A percentile compares a stretch with the other conserved stretches of the same genome.
Evolutionary conservation across 371 early-diverging fungal genomes (phyloP).

Genomic region (Mucor irregularis): DNA sequence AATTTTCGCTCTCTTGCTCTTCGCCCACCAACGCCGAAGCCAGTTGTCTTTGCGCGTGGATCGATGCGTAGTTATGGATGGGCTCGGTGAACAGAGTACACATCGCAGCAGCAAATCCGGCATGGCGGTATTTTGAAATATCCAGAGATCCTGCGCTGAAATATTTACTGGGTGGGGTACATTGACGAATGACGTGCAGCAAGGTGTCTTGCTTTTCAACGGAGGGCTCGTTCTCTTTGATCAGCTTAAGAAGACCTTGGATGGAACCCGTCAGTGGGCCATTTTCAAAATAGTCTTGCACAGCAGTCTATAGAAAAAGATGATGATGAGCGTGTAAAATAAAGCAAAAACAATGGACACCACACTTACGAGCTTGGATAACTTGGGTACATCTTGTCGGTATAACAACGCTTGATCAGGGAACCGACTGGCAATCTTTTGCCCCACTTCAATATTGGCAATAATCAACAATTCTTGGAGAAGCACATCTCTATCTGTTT

Average conservation of each 20-base stretch:
- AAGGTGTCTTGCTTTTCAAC: slow-evolving; percentile 37
- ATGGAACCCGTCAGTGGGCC: slow-evolving; percentile 1
- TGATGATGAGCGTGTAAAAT: neutral
- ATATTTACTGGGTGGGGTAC: slow-evolving; percentile 74
- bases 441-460: slow-evolving; percentile 36
- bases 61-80: slow-evolving; percentile 91
- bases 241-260: slow-evolving; percentile 11
- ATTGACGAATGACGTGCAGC: slow-evolving; percentile 55
- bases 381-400: slow-evolving; percentile 25
- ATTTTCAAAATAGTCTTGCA: slow-evolving; percentile 27
- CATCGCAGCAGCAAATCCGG: slow-evolving; percentile 63
- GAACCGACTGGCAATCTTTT: slow-evolving; percentile 33
- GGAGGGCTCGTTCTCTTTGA: slow-evolving; percentile 4
- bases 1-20: slow-evolving; percentile 3
- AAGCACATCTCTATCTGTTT: slow-evolving; percentile 16
- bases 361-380: slow-evolving; percentile 21
- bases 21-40: slow-evolving; percentile 26
- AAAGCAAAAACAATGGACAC: too few species aligned
- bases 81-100: slow-evolving; percentile 91
- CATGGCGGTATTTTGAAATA: slow-evolving; percentile 58
- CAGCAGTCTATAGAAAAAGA: neutral
- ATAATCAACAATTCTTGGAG: slow-evolving; percentile 31
- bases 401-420: slow-evolving; percentile 39
- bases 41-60: slow-evolving; percentile 84
- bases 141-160: slow-evolving; percentile 76